phyloP scores from a whole-genome alignment of 1,284 basidiomycete genomes.

The Bjerkandera adusta region DNA sequence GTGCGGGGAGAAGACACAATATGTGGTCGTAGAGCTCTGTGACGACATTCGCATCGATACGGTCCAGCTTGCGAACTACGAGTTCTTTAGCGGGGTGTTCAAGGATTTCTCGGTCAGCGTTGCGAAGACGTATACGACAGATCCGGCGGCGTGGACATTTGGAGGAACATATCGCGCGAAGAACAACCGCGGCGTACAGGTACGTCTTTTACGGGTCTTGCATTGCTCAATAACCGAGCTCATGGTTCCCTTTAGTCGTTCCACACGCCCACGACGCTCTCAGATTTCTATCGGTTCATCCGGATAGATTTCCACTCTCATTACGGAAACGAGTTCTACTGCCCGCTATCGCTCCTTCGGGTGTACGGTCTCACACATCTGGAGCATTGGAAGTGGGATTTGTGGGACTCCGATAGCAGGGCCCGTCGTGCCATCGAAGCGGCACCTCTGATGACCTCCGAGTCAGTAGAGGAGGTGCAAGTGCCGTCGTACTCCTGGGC shows the following conservation, averaged over 20 bases:
- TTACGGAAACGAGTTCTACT: constrained; percentile 96
- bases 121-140: constrained; percentile 67
- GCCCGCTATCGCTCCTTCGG: constrained; percentile 89
- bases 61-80: constrained; percentile 94
- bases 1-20: constrained; percentile 75
- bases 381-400: constrained; percentile 93
- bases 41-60: constrained; percentile 97
- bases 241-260: constrained; percentile 52
- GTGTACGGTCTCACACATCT: constrained; percentile 97
- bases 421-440: constrained; percentile 35
- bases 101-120: constrained; percentile 89
- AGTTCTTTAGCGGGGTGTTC: constrained; percentile 98
- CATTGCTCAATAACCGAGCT: background rate
- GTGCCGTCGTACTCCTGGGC: no score
- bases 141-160: constrained; percentile 66
- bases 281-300: constrained; percentile 89
- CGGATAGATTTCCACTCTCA: constrained; percentile 94
- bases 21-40: constrained; percentile 94
- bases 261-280: constrained; percentile 66
- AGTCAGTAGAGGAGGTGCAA: no score
- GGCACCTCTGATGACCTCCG: no score
- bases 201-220: constrained; percentile 33
- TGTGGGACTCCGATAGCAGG: constrained; percentile 66
- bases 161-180: constrained; percentile 82
- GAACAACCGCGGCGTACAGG: constrained; percentile 93